Evolutionary conservation across 306 rosid genomes (phyloP).

Genomic region (Gillenia trifoliata): DNA sequence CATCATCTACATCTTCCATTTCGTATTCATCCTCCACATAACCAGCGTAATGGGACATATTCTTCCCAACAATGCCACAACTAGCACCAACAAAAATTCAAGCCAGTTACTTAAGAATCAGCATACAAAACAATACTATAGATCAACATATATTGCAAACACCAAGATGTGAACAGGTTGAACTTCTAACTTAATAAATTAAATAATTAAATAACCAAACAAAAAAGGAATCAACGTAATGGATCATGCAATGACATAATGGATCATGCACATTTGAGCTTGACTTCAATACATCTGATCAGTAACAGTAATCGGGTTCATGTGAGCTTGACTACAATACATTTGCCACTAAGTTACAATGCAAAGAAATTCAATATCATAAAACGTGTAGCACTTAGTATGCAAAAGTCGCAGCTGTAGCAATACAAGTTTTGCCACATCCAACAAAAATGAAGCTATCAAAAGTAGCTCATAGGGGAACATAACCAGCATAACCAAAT

Average conservation of each 20-base stretch:
- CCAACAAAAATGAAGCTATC: not conserved
- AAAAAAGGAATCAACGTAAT: not conserved
- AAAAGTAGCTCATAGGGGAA: not conserved
- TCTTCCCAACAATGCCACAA: constrained; percentile 13
- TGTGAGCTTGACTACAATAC: too few relatives aligned
- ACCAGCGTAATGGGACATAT: constrained; percentile 55
- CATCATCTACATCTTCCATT: constrained; percentile 64
- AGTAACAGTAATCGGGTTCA: too few relatives aligned
- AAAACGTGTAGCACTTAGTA: not conserved
- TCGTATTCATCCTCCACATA: constrained; percentile 59
- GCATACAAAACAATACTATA: not conserved
- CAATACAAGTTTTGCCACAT: not conserved
- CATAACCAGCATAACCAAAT: not conserved
- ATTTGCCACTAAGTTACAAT: not conserved
- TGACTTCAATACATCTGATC: too few relatives aligned
- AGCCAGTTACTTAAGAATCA: constrained; percentile 13
- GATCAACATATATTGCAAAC: not conserved
- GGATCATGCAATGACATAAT: too few relatives aligned
- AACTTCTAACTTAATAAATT: not conserved
- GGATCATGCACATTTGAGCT: too few relatives aligned
- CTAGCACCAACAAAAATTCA: constrained; percentile 13
- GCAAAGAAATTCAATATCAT: not conserved
- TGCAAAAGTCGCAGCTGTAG: not conserved
- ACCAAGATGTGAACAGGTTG: not conserved
- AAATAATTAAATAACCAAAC: not conserved